Evolutionary conservation across 2,329 filamentous ascomycete species (phyloP).

Genomic region (Raffaelea albimanens): DNA sequence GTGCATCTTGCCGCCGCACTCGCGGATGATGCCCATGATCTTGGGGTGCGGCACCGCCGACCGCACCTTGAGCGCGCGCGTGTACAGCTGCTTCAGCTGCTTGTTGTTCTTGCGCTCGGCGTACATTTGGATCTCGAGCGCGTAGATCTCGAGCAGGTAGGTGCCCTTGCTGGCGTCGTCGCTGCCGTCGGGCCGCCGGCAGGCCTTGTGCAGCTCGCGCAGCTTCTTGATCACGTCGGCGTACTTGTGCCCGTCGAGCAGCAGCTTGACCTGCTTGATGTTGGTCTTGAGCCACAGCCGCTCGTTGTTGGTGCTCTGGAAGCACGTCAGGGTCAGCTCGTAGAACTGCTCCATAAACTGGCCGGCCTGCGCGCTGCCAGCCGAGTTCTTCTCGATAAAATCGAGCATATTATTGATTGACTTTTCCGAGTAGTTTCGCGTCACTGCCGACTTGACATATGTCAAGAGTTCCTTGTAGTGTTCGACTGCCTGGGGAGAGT

Average conservation of each 20-base stretch:
- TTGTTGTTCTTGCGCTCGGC: slow-evolving; percentile 96
- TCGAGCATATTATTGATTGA: slow-evolving; percentile 99
- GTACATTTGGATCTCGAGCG: slow-evolving; percentile 97
- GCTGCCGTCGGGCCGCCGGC: slow-evolving; percentile 75
- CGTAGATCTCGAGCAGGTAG: slow-evolving; percentile 91
- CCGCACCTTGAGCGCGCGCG: slow-evolving; percentile 80
- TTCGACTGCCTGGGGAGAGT: slow-evolving; percentile 58
- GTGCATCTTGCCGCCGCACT: slow-evolving; percentile 99
- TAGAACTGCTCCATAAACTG: slow-evolving; percentile 92
- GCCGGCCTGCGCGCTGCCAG: slow-evolving; percentile 60
- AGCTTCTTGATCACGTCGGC: slow-evolving; percentile 70
- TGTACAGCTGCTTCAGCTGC: slow-evolving; percentile 84
- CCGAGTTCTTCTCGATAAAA: slow-evolving; percentile 86
- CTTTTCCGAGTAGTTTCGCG: slow-evolving; percentile 96
- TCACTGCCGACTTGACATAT: slow-evolving; percentile 94
- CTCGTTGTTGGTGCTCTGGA: slow-evolving; percentile 96
- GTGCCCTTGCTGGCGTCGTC: slow-evolving; percentile 95
- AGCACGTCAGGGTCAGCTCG: slow-evolving; percentile 82
- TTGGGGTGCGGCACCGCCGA: slow-evolving; percentile 98
- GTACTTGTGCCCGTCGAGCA: slow-evolving; percentile 88
- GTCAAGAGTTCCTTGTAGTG: slow-evolving; percentile 94
- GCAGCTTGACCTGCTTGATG: slow-evolving; percentile 87
- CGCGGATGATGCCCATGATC: slow-evolving; percentile 97
- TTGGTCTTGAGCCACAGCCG: slow-evolving; percentile 96
- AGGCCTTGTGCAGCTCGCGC: slow-evolving; percentile 78